phyloP scores from a whole-genome alignment of 352 stramenopile species.

The Phytophthora nicotianae region DNA sequence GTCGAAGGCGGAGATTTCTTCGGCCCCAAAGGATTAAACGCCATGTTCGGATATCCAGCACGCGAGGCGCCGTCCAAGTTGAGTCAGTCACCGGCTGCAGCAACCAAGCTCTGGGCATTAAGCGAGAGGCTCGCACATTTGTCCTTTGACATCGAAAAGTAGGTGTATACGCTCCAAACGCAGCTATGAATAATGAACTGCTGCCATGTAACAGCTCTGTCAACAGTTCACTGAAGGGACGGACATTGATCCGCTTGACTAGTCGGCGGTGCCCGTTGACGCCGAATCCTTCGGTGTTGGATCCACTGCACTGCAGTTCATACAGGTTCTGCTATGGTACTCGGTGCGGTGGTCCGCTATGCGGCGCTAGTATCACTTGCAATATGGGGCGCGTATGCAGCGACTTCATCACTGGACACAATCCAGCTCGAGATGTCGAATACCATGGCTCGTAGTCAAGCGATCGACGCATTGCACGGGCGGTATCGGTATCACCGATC shows the following conservation, averaged over 20 bases:
- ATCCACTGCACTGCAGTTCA: slow-evolving; percentile 11
- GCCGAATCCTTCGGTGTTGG: slow-evolving; percentile 16
- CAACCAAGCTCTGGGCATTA: slow-evolving; percentile 45
- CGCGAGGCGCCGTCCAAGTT: slow-evolving; percentile 34
- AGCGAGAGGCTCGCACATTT: slow-evolving; percentile 48
- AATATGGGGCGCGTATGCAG: slow-evolving; percentile 8
- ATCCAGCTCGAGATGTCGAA: slow-evolving; percentile 57
- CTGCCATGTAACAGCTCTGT: slow-evolving; percentile 7
- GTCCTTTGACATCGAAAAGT: slow-evolving; percentile 34
- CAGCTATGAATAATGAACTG: slow-evolving; percentile 11
- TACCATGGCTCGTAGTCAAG: slow-evolving; percentile 24
- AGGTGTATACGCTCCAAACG: neutral
- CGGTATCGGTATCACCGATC: slow-evolving; percentile 23
- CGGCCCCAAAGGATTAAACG: slow-evolving; percentile 43
- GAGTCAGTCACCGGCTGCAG: slow-evolving; percentile 31
- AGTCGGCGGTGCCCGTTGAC: slow-evolving; percentile 20
- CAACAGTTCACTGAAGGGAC: slow-evolving; percentile 13
- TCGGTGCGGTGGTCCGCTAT: slow-evolving; percentile 18
- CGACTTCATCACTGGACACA: slow-evolving; percentile 12
- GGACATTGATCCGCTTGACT: slow-evolving; percentile 16
- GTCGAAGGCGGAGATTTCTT: slow-evolving; percentile 39
- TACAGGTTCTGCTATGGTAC: slow-evolving; percentile 10
- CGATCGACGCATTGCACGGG: slow-evolving; percentile 17
- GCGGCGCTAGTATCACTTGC: slow-evolving; percentile 18
- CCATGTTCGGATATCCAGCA: slow-evolving; percentile 41